Percentiles rank a stretch among this genome's conserved stretches.
These are phyloP conservation scores for Myochromella boudieri DNA, from an alignment of 768 basidiomycete species.

Conservation along the genomic window DNA sequence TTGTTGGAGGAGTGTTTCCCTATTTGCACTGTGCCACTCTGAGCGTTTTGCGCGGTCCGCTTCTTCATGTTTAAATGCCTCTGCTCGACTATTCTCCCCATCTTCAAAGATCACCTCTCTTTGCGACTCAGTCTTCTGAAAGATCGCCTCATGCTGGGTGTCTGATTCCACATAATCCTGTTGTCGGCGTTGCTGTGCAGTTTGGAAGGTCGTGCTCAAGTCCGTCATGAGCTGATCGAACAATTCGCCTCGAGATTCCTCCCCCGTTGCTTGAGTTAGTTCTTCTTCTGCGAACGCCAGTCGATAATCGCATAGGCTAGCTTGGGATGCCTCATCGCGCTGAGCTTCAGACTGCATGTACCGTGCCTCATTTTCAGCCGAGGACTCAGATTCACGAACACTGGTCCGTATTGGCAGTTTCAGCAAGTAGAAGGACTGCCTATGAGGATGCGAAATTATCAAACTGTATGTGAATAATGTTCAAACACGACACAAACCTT, in stretches of 20 bases:
- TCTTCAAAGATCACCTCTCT: conserved; percentile 3
- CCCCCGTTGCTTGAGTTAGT: conserved; percentile 1
- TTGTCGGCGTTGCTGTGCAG: neutral
- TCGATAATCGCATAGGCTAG: neutral
- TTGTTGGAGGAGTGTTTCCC: neutral
- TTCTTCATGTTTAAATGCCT: neutral
- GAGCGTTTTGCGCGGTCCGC: neutral
- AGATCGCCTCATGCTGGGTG: neutral
- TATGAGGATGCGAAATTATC: no score
- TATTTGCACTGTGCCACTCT: conserved; percentile 2
- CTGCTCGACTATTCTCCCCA: neutral
- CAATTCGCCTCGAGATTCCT: neutral
- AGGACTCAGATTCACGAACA: neutral
- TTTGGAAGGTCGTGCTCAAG: neutral
- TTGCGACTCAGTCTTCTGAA: neutral
- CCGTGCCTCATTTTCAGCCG: neutral
- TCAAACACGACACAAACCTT: no score
- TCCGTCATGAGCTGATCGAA: conserved; percentile 2
- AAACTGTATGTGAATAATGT: no score
- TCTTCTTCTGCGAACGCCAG: conserved; percentile 4
- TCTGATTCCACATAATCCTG: neutral
- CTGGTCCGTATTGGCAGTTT: neutral
- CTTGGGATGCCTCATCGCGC: neutral
- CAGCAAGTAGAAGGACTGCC: neutral
- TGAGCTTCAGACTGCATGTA: neutral